phyloP scores from a whole-genome alignment of 164 flowering plant species.

The Saururus chinensis region DNA sequence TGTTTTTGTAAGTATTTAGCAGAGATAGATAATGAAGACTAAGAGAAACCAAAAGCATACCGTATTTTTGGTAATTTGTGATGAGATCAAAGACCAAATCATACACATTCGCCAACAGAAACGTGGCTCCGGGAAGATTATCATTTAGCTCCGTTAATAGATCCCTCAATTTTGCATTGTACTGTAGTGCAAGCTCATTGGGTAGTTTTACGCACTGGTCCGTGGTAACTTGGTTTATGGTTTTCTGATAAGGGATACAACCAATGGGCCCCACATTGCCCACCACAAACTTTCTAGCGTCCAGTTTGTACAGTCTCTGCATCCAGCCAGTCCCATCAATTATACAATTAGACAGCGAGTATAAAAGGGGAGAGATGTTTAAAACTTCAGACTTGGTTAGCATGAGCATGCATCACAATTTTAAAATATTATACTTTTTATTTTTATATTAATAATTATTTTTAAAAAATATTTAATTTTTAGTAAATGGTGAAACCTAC shows the following conservation, averaged over 20 bases:
- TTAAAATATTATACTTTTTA: no score
- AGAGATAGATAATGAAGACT: no score
- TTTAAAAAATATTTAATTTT: no score
- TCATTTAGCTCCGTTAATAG: conserved; percentile 46
- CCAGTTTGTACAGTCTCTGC: conserved; percentile 79
- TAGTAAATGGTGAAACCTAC: no score
- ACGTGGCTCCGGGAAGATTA: conserved; percentile 66
- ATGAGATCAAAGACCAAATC: conserved; percentile 75
- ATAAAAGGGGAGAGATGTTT: not conserved
- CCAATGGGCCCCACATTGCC: conserved; percentile 90
- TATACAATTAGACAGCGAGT: not conserved
- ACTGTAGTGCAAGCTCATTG: conserved; percentile 63
- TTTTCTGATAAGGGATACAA: conserved; percentile 92
- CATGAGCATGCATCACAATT: no score
- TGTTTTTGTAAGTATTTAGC: no score
- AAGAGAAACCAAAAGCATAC: conserved; percentile 15
- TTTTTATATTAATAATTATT: no score
- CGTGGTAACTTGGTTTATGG: conserved; percentile 46
- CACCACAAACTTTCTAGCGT: conserved; percentile 76
- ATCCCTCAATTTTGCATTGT: conserved; percentile 57
- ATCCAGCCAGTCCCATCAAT: not conserved
- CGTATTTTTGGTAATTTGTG: conserved; percentile 58
- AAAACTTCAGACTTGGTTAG: no score
- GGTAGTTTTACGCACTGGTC: conserved; percentile 70
- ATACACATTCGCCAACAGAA: conserved; percentile 74